Conservation (phyloP, 345 rosid species). For the Geranium brycei region DNA sequence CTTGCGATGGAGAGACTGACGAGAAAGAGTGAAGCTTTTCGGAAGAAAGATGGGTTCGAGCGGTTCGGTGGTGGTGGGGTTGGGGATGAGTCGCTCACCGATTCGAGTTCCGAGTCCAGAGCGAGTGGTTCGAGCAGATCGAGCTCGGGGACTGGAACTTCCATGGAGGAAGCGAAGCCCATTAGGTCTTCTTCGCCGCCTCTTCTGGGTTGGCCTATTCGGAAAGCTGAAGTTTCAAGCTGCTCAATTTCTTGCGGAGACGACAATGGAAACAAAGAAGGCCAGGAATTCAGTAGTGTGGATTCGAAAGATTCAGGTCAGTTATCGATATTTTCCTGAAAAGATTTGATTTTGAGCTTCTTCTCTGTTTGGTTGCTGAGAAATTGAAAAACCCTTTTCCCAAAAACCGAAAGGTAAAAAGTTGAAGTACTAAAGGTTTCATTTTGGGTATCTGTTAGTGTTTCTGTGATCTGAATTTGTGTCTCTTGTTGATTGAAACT, state of each 20-base stretch:
- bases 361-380: too few species aligned
- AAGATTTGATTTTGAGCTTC: too few species aligned
- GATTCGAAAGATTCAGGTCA: conserved; percentile 42
- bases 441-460: not conserved
- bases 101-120: conserved; percentile 40
- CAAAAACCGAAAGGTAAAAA: too few species aligned
- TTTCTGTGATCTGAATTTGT: conserved; percentile 16
- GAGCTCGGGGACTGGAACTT: conserved; percentile 23
- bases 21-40: conserved; percentile 33
- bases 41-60: conserved; percentile 27
- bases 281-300: conserved; percentile 24
- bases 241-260: conserved; percentile 17
- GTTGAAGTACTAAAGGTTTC: too few species aligned
- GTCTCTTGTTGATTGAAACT: not conserved
- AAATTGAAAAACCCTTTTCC: too few species aligned
- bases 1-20: conserved; percentile 41
- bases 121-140: conserved; percentile 39
- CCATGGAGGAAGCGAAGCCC: conserved; percentile 23
- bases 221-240: conserved; percentile 47
- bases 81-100: conserved; percentile 23
- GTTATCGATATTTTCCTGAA: conserved; percentile 1
- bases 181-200: conserved; percentile 31
- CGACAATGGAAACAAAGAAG: conserved; percentile 22
- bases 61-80: conserved; percentile 7
- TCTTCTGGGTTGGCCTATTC: conserved; percentile 88